Base-by-base conservation (phyloP, 2,329 filamentous ascomycete genomes). In the Falciphora oryzae region DNA sequence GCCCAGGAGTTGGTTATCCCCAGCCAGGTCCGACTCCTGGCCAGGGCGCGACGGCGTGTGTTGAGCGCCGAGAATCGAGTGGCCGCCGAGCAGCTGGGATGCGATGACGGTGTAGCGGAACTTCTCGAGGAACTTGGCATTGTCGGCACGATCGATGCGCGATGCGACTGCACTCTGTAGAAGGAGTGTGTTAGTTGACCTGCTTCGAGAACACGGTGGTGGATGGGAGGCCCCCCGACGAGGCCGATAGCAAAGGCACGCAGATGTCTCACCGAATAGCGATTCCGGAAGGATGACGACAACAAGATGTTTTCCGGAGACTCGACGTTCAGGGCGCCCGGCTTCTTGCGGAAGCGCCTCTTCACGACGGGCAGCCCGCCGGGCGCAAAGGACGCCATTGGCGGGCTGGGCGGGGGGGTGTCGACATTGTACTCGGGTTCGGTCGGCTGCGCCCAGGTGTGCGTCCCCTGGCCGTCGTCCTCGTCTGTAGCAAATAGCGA, bases 91-190 rank as follows among this genome's bases (percentile, higher is more conserved):
- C 18, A 97, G 83, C 74, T 97, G 93, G 28, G 93, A 97, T 62
- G 93, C 93, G 72, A 97, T 90, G 68, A 97, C 91, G 28, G 91
- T 90, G 77, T 97, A 97, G 68, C 93, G 90, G 72, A 97, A 97
- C 73, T 93, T 90, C 76, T 97, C 93, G 66, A 97, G 83, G 72
- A 97, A 97, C 69, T 88, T 89, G 69, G 89, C 84, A 73, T 93
- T 96, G 70, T 96, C 93, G 70, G 85, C 87, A 68, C 89, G 84
- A 64, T 91, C 89, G 67, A 96, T 83, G 67, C 86, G 85, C 57
- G 89, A 88, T 68, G 89, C 90, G 65, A 93, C 83, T 13, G 85
- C 89, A 70, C 83, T 84, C 89, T 91, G 72, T 53, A 22, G 44
- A 25, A 18, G 25, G 10, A 32, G 8, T 35, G 7, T 25, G 38